Percentiles rank a stretch among this genome's conserved stretches.
phyloP scores from a whole-genome alignment of 345 rosid species.

The Citrus mangshanensis region DNA sequence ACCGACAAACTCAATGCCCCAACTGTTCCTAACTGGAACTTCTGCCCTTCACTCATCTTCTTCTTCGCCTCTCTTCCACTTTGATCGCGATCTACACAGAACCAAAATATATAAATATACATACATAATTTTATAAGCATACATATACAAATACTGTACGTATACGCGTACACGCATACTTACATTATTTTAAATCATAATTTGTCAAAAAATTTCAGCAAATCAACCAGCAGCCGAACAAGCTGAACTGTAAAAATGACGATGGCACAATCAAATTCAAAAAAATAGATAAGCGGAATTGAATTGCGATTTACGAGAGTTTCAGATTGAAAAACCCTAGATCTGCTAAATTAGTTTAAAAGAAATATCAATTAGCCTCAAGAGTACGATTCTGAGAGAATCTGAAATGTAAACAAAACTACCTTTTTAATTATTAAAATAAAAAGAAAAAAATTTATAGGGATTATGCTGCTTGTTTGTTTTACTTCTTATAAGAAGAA shows the following conservation, averaged over 20 bases:
- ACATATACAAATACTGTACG: too few relatives aligned
- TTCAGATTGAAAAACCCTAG: conserved; percentile 40
- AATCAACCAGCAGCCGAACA: conserved; percentile 10
- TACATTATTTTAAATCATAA: background rate
- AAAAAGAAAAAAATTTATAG: background rate
- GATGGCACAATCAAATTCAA: conserved; percentile 10
- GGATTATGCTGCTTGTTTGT: background rate
- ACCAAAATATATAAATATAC: background rate
- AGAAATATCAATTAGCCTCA: too few relatives aligned
- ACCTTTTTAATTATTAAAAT: background rate
- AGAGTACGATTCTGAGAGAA: background rate
- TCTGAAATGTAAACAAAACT: background rate
- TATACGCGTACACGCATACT: background rate
- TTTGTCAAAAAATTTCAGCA: conserved; percentile 7
- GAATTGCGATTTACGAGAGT: background rate
- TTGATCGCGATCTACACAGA: conserved; percentile 51
- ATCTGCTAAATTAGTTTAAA: conserved; percentile 25
- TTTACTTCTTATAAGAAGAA: background rate
- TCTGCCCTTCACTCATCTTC: conserved; percentile 84
- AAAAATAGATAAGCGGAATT: background rate
- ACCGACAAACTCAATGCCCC: conserved; percentile 96
- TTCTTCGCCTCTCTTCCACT: conserved; percentile 9
- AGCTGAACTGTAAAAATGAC: conserved; percentile 28
- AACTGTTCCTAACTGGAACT: conserved; percentile 90
- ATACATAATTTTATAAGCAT: background rate